These are phyloP conservation scores for Phytophthora palmivora DNA, from an alignment of 352 stramenopile genomes.

Conservation along the genomic window DNA sequence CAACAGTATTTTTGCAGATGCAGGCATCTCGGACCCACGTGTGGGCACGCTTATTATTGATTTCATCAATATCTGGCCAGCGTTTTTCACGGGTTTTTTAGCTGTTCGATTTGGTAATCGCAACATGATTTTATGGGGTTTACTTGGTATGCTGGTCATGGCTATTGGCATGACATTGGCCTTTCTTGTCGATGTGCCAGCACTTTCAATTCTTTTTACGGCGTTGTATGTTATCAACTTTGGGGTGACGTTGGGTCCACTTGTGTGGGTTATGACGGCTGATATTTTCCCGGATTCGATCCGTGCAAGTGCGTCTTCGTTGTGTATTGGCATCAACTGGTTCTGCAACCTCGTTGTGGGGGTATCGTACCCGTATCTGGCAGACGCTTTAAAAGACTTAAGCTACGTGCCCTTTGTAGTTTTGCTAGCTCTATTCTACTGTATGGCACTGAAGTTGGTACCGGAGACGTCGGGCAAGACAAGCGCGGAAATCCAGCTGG, in stretches of 20 bases:
- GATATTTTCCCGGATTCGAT: constrained; percentile 35
- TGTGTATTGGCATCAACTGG: constrained; percentile 54
- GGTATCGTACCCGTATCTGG: constrained; percentile 61
- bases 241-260: constrained; percentile 25
- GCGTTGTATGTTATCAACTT: constrained; percentile 50
- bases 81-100: constrained; percentile 39
- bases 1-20: constrained; percentile 49
- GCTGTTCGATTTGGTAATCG: constrained; percentile 60
- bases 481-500: constrained; percentile 58
- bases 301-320: constrained; percentile 24
- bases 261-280: constrained; percentile 35
- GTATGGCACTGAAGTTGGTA: constrained; percentile 47
- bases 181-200: constrained; percentile 48
- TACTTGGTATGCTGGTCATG: constrained; percentile 51
- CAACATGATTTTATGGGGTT: constrained; percentile 54
- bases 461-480: constrained; percentile 74
- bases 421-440: constrained; percentile 48
- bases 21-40: constrained; percentile 34
- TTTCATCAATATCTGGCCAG: constrained; percentile 35
- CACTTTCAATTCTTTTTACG: constrained; percentile 51
- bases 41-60: constrained; percentile 37
- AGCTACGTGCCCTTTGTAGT: constrained; percentile 59
- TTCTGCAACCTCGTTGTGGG: constrained; percentile 61
- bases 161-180: constrained; percentile 62
- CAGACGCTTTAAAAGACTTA: constrained; percentile 43